Percentiles rank a stretch among this genome's conserved stretches.
Evolutionary conservation across 2,329 filamentous ascomycete genomes (phyloP).

Genomic region (Trichoderma aggressivum): DNA sequence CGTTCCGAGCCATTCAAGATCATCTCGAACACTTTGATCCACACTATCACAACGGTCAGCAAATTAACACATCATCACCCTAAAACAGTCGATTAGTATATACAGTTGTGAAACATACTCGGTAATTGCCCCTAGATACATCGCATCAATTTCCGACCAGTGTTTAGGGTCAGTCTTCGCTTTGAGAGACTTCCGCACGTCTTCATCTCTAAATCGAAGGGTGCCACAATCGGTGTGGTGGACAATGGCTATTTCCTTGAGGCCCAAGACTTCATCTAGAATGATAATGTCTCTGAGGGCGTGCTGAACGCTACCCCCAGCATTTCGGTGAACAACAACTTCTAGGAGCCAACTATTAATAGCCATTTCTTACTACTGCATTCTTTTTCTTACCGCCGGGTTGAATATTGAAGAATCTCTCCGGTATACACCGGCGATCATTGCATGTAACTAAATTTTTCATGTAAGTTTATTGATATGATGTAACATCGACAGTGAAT

Average conservation of each 20-base stretch:
- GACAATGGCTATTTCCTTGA: not conserved
- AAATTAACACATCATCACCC: not conserved
- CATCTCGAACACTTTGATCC: not conserved
- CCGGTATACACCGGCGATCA: not conserved
- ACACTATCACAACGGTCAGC: not conserved
- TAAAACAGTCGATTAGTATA: not conserved
- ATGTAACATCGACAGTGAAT: too few species aligned
- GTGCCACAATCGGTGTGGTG: not conserved
- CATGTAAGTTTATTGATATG: not conserved
- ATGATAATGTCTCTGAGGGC: not conserved
- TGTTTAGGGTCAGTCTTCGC: not conserved
- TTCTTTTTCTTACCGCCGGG: not conserved
- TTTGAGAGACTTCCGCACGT: not conserved
- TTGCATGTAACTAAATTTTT: not conserved
- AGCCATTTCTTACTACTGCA: not conserved
- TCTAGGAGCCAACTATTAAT: not conserved
- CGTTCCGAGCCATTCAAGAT: not conserved
- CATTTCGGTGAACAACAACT: not conserved
- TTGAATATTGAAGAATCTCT: not conserved
- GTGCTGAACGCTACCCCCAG: not conserved
- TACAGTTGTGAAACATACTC: not conserved
- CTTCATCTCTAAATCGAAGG: not conserved
- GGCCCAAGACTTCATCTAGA: not conserved
- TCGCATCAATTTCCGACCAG: not conserved
- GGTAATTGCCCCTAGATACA: not conserved